Conservation (phyloP, 805 yeast genomes). For the Millerozyma miso region DNA sequence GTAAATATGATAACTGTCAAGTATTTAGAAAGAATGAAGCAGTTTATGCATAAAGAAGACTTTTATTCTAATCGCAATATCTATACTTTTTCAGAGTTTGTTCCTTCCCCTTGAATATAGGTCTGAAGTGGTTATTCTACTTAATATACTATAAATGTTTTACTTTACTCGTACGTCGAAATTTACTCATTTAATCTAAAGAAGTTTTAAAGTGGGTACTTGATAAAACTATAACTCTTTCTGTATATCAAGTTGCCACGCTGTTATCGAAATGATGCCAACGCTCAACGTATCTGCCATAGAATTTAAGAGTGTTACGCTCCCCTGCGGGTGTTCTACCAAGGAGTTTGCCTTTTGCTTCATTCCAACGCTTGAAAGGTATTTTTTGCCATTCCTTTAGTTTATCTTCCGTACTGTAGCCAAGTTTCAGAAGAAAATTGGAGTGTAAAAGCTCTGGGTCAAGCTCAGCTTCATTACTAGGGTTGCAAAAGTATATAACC, state of each 20-base stretch:
- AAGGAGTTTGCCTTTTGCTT: slow-evolving; percentile 16
- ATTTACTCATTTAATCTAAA: background rate
- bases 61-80: background rate
- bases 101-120: background rate
- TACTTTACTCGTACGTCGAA: background rate
- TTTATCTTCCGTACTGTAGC: slow-evolving; percentile 21
- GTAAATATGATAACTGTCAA: slow-evolving; percentile 29
- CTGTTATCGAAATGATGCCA: slow-evolving; percentile 15
- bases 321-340: slow-evolving; percentile 17
- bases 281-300: slow-evolving; percentile 19
- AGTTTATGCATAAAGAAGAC: slow-evolving; percentile 15
- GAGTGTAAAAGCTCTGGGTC: slow-evolving; percentile 41
- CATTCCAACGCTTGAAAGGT: slow-evolving; percentile 37
- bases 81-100: background rate
- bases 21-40: slow-evolving; percentile 38
- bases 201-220: background rate
- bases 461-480: slow-evolving; percentile 28
- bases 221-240: background rate
- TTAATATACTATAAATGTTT: too few species aligned
- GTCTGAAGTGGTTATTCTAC: background rate
- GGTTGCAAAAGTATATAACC: slow-evolving; percentile 41
- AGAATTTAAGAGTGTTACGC: slow-evolving; percentile 12
- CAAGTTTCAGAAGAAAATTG: slow-evolving; percentile 31
- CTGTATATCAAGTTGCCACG: background rate
- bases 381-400: slow-evolving; percentile 33